Evolutionary conservation across 176 grass and related monocot genomes (phyloP).

Genomic region (Hsuehochloa calcarea): DNA sequence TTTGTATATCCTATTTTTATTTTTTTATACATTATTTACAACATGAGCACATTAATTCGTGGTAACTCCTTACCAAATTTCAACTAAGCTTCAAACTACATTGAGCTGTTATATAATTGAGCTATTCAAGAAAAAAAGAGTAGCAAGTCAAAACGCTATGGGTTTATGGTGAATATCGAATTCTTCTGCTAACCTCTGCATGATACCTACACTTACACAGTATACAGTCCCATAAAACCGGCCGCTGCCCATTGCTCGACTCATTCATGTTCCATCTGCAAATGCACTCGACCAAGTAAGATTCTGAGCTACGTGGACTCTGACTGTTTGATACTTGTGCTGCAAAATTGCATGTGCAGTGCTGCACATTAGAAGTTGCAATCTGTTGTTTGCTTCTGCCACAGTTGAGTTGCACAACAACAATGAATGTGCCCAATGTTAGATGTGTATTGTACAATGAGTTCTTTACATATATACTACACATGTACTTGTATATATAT

Average conservation of each 20-base stretch:
- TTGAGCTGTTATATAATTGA: slow-evolving; percentile 23
- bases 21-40: too few relatives aligned
- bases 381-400: neutral
- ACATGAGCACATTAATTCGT: neutral
- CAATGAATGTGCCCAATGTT: slow-evolving; percentile 7
- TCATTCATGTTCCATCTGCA: slow-evolving; percentile 6
- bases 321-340: neutral
- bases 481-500: too few relatives aligned
- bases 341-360: neutral
- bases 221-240: slow-evolving; percentile 20
- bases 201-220: slow-evolving; percentile 29
- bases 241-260: neutral
- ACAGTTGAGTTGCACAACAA: slow-evolving; percentile 18
- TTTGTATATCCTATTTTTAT: too few relatives aligned
- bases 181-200: slow-evolving; percentile 39
- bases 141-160: slow-evolving; percentile 20
- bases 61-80: neutral
- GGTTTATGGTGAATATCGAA: slow-evolving; percentile 17
- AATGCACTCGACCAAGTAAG: neutral
- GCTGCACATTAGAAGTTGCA: neutral
- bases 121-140: slow-evolving; percentile 8
- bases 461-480: too few relatives aligned
- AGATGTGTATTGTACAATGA: too few relatives aligned
- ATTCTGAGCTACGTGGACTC: neutral
- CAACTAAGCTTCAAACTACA: neutral